Conservation (phyloP, 805 yeast genomes). For the Cyberlindnera lachancei region DNA sequence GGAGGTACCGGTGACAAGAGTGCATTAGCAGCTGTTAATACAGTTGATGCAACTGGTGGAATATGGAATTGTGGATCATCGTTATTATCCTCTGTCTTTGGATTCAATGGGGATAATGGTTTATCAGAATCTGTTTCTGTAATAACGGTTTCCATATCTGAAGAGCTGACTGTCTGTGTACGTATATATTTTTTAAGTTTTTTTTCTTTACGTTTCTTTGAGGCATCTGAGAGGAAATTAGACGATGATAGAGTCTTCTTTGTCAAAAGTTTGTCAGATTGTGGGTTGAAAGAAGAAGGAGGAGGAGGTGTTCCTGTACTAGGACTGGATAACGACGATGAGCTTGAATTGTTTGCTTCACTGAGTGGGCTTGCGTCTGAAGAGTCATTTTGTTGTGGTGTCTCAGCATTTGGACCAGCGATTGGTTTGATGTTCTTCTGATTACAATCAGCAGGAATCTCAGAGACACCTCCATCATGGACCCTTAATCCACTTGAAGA, state of each 20-base stretch:
- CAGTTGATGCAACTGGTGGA: conserved; percentile 68
- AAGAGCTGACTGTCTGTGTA: conserved; percentile 15
- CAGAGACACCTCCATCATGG: conserved; percentile 20
- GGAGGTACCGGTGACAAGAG: conserved; percentile 79
- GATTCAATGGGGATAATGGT: neutral
- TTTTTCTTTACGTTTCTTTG: conserved; percentile 7
- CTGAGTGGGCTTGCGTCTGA: neutral
- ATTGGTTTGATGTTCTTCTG: neutral
- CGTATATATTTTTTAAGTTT: conserved; percentile 15
- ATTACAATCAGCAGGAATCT: conserved; percentile 8
- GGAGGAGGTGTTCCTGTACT: no score
- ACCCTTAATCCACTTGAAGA: conserved; percentile 2
- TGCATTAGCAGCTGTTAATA: conserved; percentile 72
- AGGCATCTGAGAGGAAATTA: conserved; percentile 1
- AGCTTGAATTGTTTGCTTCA: conserved; percentile 1
- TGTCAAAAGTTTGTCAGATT: neutral
- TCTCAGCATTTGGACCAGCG: neutral
- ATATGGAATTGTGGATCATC: conserved; percentile 26
- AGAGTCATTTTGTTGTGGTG: neutral
- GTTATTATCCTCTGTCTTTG: conserved; percentile 7
- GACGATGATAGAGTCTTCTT: conserved; percentile 2
- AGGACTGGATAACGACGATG: no score
- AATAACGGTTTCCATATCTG: conserved; percentile 3
- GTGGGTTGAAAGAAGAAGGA: no score
- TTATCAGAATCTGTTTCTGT: conserved; percentile 2